These are phyloP conservation scores for Clavaria fumosa DNA, from an alignment of 768 basidiomycete genomes.

Conservation along the genomic window DNA sequence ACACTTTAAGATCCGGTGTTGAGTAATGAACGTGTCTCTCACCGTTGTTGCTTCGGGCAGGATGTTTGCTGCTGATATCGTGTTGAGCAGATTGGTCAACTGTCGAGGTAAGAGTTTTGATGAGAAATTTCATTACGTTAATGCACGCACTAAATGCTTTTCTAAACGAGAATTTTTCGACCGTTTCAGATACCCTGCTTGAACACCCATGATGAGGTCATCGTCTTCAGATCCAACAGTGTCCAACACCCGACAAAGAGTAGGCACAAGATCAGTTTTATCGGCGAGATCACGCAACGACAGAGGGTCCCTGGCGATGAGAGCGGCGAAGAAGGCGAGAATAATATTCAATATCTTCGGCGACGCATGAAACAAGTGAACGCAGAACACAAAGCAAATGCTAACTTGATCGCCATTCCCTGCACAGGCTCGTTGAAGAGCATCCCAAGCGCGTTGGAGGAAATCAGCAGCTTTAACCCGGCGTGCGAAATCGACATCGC, in stretches of 20 bases:
- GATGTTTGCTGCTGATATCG: slow-evolving; percentile 18
- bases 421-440: slow-evolving; percentile 40
- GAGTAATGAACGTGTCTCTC: neutral
- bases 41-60: neutral
- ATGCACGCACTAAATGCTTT: too few relatives aligned
- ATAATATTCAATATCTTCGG: slow-evolving; percentile 48
- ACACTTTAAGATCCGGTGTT: neutral
- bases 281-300: slow-evolving; percentile 40
- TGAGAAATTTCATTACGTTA: too few relatives aligned
- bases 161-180: too few relatives aligned
- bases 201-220: too few relatives aligned
- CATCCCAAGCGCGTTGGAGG: slow-evolving; percentile 50
- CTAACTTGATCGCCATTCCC: slow-evolving; percentile 50
- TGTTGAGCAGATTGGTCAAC: too few relatives aligned
- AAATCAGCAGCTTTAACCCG: slow-evolving; percentile 71
- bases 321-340: slow-evolving; percentile 42
- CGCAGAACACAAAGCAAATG: too few relatives aligned
- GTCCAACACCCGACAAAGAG: slow-evolving; percentile 29
- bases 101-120: too few relatives aligned
- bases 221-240: slow-evolving; percentile 24
- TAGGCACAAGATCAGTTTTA: slow-evolving; percentile 21
- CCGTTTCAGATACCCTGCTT: too few relatives aligned
- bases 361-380: neutral
- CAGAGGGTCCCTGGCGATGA: slow-evolving; percentile 43
- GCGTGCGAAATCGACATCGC: slow-evolving; percentile 59